Conservation (phyloP, 225 moss, liverwort and hornwort genomes). For the Straminergon stramineum region DNA sequence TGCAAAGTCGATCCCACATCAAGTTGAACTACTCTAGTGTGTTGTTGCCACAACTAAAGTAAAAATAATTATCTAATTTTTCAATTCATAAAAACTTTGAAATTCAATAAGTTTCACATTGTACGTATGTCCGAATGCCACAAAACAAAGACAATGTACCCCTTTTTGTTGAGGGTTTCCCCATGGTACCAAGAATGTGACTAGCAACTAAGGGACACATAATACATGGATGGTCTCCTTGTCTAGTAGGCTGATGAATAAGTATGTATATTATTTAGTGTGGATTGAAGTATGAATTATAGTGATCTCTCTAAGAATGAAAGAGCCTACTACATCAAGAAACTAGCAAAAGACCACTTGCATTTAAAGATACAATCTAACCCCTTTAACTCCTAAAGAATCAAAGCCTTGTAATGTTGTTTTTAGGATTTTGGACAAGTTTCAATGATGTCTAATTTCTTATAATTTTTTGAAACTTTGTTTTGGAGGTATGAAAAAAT, state of each 20-base stretch:
- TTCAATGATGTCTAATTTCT: neutral
- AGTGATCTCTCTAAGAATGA: neutral
- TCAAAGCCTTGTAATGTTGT: neutral
- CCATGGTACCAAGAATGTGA: rapidly evolving
- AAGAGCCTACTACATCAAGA: too few species aligned
- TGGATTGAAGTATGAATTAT: neutral
- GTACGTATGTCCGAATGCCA: too few species aligned
- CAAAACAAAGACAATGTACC: neutral
- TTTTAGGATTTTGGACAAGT: neutral
- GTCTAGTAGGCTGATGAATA: neutral
- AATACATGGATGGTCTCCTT: neutral
- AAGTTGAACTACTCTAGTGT: neutral
- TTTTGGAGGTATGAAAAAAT: neutral
- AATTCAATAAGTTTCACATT: neutral
- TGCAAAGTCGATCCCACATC: neutral
- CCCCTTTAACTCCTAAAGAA: neutral
- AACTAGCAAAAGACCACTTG: neutral
- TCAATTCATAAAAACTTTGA: neutral
- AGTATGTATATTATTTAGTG: neutral
- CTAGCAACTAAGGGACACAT: rapidly evolving
- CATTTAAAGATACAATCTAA: neutral
- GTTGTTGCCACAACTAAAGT: neutral
- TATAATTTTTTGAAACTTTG: neutral
- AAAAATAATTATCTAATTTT: neutral
- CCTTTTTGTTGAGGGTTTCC: rapidly evolving